Evolutionary conservation across 805 yeast species (phyloP).

Genomic region (Candida pseudoglaebosa): DNA sequence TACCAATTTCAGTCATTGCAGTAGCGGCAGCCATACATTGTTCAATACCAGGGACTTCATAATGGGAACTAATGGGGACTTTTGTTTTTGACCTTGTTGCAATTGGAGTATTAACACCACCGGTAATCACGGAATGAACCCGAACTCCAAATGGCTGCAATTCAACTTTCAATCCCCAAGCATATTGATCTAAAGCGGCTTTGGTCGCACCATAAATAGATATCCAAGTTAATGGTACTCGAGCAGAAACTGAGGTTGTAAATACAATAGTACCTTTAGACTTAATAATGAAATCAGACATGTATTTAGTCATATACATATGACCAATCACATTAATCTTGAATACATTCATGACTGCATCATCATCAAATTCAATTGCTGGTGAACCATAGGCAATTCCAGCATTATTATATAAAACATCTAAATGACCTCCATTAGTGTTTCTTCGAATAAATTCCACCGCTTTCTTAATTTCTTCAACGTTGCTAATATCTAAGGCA

Average conservation of each 20-base stretch:
- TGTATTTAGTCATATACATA: conserved; percentile 28
- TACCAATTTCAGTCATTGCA: conserved; percentile 19
- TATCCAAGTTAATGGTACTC: conserved; percentile 28
- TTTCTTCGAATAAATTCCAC: conserved; percentile 17
- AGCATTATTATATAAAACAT: conserved; percentile 39
- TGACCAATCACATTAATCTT: conserved; percentile 38
- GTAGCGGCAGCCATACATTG: conserved; percentile 17
- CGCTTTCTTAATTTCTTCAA: conserved; percentile 22
- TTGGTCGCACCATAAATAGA: conserved; percentile 32
- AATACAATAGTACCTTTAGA: conserved; percentile 33
- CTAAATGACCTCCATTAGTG: conserved; percentile 28
- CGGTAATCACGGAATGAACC: conserved; percentile 34
- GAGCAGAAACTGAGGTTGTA: conserved; percentile 31
- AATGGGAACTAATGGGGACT: conserved; percentile 4
- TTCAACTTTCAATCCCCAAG: conserved; percentile 28
- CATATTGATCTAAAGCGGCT: conserved; percentile 34
- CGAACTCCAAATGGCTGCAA: conserved; percentile 32
- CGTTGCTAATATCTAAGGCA: conserved; percentile 33
- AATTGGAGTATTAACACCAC: conserved; percentile 29
- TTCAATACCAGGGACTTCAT: conserved; percentile 19
- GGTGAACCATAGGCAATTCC: conserved; percentile 29
- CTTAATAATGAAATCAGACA: conserved; percentile 26
- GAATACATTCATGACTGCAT: conserved; percentile 15
- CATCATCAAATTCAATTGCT: conserved; percentile 25
- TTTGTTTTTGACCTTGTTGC: not conserved